Base-by-base conservation (phyloP, 352 stramenopile species). In the Pythium dissimile region DNA sequence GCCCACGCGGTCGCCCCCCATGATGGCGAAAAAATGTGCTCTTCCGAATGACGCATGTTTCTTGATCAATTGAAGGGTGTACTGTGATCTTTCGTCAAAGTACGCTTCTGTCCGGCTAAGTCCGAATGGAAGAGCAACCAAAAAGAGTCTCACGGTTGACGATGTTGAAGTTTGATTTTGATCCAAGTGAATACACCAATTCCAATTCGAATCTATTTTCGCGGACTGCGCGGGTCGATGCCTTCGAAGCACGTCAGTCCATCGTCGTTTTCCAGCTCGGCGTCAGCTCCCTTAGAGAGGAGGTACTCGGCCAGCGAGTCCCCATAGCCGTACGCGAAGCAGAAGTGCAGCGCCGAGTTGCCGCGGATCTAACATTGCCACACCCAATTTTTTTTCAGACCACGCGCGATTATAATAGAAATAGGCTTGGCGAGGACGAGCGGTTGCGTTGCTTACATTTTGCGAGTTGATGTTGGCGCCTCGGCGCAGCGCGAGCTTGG, bases 281-380 rank as follows among this genome's bases (percentile, higher is more conserved):
- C 79, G 54, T 92, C 82, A 12, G 86, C 87, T 35, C 88, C 87
- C 63, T 97, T 97, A 26, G 77, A 89, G 41, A 96, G 81, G 44
- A 97, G 69, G 54, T 97, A 97, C 41, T 73, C 82, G 26, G 83
- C 84, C 8, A 97, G 64, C n/a, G 80, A 89, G 37, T 94, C 81
- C 24, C 80, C 85, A 52, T 96, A 96, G 23, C 84, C 85, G 57
- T 95, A 96, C 18, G 79, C 77, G 56, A 94, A 96, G 67, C 88
- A 97, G 54, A 95, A 97, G 43, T 97, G 89, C 37, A 97, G 72
- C 16, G 87, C 80, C 7, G 88, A 96, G 61, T 97, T 96, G 21
- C 88, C 85, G 58, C 81, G 79, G 35, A 80, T 69, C 78, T 89
- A 38, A n/a, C n/a, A n/a, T n/a, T n/a, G n/a, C n/a, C n/a, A n/a